These are phyloP conservation scores for Trypanosoma lewisi DNA, from an alignment of 208 protist species.

Conservation along the genomic window DNA sequence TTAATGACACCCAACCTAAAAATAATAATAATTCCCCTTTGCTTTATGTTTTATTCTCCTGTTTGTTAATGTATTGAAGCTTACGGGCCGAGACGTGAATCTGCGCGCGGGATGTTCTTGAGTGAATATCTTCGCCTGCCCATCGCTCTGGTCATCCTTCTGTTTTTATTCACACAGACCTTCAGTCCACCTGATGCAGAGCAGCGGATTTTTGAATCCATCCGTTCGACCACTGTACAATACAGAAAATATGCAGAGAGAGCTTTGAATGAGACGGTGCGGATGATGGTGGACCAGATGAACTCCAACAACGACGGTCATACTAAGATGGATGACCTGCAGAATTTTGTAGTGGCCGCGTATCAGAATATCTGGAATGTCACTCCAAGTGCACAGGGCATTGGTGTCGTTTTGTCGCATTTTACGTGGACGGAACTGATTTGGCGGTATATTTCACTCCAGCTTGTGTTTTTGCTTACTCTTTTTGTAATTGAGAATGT, in stretches of 20 bases:
- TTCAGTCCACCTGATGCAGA: slow-evolving; percentile 14
- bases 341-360: neutral
- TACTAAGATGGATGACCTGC: slow-evolving; percentile 25
- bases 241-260: slow-evolving; percentile 11
- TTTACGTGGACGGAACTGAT: slow-evolving; percentile 25
- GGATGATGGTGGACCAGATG: slow-evolving; percentile 21
- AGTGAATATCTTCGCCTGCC: slow-evolving; percentile 22
- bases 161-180: slow-evolving; percentile 9
- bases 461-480: slow-evolving; percentile 25
- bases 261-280: slow-evolving; percentile 15
- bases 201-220: slow-evolving; percentile 8
- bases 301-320: slow-evolving; percentile 30
- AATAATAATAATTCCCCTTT: no score
- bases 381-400: slow-evolving; percentile 1
- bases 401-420: slow-evolving; percentile 13
- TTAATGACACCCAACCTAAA: no score
- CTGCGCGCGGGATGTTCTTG: slow-evolving; percentile 10
- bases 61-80: neutral
- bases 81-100: neutral
- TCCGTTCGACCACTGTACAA: neutral
- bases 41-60: slow-evolving; percentile 12
- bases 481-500: slow-evolving; percentile 49
- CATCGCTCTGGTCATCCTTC: slow-evolving; percentile 13
- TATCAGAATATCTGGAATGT: slow-evolving; percentile 2
- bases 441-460: slow-evolving; percentile 18